Evolutionary conservation across 129 eudicot species (phyloP), one percentile per base, ranked within the genome.

Genomic region (Scalesia atractyloides): DNA sequence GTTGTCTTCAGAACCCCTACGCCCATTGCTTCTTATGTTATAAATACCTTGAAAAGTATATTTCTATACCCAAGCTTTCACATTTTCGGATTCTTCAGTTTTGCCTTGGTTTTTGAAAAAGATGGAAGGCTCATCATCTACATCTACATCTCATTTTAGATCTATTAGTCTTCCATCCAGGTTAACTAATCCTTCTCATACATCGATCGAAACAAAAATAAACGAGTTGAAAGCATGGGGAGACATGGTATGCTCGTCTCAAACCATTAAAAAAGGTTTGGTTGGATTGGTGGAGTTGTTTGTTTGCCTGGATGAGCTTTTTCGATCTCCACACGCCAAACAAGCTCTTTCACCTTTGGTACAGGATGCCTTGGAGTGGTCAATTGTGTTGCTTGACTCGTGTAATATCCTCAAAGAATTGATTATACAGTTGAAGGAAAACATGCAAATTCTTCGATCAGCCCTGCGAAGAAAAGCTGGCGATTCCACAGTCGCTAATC

Each of bases 271-370:
- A 57, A 60, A 71, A 30, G 69, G 84, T 68, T 82, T 88, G 51
- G 48, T 85, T 39, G 82, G 79, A 5, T 78, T 88, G 24, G 79
- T 79, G 5, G 88, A 85, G 47, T 36, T 88, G 48, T 88, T 80
- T 79, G 79, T 72, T 56, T 73, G 76, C 19, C 64, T 78, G 24
- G 74, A 85, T 19, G 81, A 82, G 43, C 82, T 87, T 57, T 66
- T 76, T 18, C 70, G 56, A 33, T 74, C 82, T 66, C 58, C 86
- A 73, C 61, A 60, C 5, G 57, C 78, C 43, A 85, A 82, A 47
- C 82, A 75, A 78, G 77, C 86, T 22, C 68, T 77, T 66, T 68
- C 56, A 46, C 82, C 19, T 7, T 9, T 84, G 33, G 75, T 76
- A 3, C 81, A 84, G 58, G 79, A 77, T 5, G 72, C 73, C 20